Base-by-base conservation (phyloP, 108 stramenopile species). In the Nitzschia sp. region DNA sequence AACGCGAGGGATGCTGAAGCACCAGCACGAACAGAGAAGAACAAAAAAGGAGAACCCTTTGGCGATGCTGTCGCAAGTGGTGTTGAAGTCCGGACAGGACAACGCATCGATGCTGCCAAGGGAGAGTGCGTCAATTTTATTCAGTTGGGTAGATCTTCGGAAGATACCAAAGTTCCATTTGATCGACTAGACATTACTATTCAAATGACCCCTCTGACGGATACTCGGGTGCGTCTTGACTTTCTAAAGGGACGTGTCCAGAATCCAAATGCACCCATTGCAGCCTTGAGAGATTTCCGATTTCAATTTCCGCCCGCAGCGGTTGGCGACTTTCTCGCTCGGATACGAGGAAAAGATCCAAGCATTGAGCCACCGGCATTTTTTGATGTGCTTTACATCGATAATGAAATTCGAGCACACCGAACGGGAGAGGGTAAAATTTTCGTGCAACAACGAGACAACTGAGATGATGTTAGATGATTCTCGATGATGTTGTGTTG, bases 1-100 rank as follows among this genome's bases (percentile, higher is more conserved):
- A 82, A 76, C 9, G 81, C 81, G 0, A 71, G 63, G 2, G 81
- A 82, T 53, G 77, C 78, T 17, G 66, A 67, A 34, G 66, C 52
- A 54, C 66, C 66, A 27, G 66, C 52, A 17, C 25, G 66, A 46
- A 63, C 58, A 16, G 58, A 34, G 35, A 35, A 31, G 33, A 33
- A 60, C 35, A 6, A 41, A 41, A 16, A n/a, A 2, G 23, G 30
- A n/a, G 47, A 47, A 19, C 27, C 17, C 17, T 64, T 35, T 22
- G 33, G 66, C 19, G 32, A 67, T 16, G 16, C 19, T 15, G 52
- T 56, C 29, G 48, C 9, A 28, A 55, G 28, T 56, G 66, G 58
- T 2, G 22, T 60, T 2, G 27, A 64, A 47, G 46, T 64, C 23
- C 21, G 19, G 26, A 64, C 63, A 15, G 63, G 63, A 25, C 63